Percentiles rank a stretch among this genome's conserved stretches.
Evolutionary conservation across 2,329 filamentous ascomycete genomes (phyloP).

Genomic region (Metarhizium sp.): DNA sequence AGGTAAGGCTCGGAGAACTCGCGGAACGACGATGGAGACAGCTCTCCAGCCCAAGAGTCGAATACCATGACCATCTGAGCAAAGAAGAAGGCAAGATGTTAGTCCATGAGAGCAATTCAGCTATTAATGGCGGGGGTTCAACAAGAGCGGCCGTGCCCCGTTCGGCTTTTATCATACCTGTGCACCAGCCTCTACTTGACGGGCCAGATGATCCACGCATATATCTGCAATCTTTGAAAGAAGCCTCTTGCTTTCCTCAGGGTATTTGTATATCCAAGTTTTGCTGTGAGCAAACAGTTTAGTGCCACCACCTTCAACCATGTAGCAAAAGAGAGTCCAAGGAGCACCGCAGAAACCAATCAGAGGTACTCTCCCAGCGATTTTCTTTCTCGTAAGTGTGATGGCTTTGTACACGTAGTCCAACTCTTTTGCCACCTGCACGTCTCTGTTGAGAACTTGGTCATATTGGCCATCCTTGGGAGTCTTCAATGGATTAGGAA

Average conservation of each 20-base stretch:
- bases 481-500: slow-evolving; percentile 71
- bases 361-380: slow-evolving; percentile 79
- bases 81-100: background rate
- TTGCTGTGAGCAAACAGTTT: slow-evolving; percentile 93
- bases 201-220: slow-evolving; percentile 87
- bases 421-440: slow-evolving; percentile 78
- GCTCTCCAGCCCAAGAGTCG: slow-evolving; percentile 94
- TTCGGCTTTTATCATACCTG: slow-evolving; percentile 45
- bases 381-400: slow-evolving; percentile 78
- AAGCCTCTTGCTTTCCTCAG: slow-evolving; percentile 68
- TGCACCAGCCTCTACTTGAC: slow-evolving; percentile 87
- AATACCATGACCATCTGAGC: slow-evolving; percentile 82
- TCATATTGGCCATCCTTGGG: slow-evolving; percentile 79
- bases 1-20: slow-evolving; percentile 82
- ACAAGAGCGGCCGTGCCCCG: background rate
- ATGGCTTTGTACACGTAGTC: slow-evolving; percentile 96
- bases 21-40: slow-evolving; percentile 76
- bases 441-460: slow-evolving; percentile 63
- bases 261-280: slow-evolving; percentile 92
- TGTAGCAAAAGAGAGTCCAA: slow-evolving; percentile 96
- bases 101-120: background rate
- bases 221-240: slow-evolving; percentile 88
- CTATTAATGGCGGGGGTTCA: background rate
- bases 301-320: slow-evolving; percentile 95
- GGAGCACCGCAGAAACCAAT: slow-evolving; percentile 96